Percentiles rank a stretch among this genome's conserved stretches.
Conservation (phyloP, 2,329 filamentous ascomycete genomes). For the Thelonectria blattea region DNA sequence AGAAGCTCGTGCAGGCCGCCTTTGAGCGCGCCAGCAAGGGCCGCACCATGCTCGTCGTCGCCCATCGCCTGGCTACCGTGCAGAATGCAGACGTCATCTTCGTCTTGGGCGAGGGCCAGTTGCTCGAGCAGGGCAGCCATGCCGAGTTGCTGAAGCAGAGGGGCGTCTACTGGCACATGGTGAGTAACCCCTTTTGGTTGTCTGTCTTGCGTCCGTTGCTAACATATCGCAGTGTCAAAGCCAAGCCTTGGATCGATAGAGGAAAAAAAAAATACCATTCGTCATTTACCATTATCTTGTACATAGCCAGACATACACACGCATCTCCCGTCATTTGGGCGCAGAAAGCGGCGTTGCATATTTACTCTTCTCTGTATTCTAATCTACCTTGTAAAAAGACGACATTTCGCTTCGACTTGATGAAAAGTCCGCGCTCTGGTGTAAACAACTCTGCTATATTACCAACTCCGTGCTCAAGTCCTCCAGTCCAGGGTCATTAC, state of each 20-base stretch:
- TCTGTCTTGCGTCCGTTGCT: conserved; percentile 21
- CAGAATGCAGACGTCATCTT: conserved; percentile 83
- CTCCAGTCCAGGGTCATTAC: not conserved
- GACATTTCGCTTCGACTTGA: not conserved
- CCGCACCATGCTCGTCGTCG: conserved; percentile 75
- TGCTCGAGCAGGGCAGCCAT: conserved; percentile 62
- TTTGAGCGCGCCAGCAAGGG: conserved; percentile 68
- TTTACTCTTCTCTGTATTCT: conserved; percentile 23
- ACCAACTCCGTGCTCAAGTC: conserved; percentile 20
- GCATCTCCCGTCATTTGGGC: conserved; percentile 2
- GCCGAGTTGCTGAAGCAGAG: conserved; percentile 56
- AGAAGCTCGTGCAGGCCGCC: conserved; percentile 68
- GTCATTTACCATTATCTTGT: conserved; percentile 3
- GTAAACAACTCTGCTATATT: conserved; percentile 11
- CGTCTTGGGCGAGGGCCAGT: conserved; percentile 70
- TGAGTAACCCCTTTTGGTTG: conserved; percentile 41
- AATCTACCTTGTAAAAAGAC: conserved; percentile 2
- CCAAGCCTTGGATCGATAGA: conserved; percentile 60
- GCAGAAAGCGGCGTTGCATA: not conserved
- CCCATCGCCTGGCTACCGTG: conserved; percentile 77
- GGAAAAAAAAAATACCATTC: not conserved
- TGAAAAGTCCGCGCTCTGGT: conserved; percentile 1
- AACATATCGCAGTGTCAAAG: conserved; percentile 59
- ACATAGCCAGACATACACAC: not conserved
- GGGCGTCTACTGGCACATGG: conserved; percentile 65